Conservation (phyloP, 345 rosid species). For the Aquilaria yunnanensis region DNA sequence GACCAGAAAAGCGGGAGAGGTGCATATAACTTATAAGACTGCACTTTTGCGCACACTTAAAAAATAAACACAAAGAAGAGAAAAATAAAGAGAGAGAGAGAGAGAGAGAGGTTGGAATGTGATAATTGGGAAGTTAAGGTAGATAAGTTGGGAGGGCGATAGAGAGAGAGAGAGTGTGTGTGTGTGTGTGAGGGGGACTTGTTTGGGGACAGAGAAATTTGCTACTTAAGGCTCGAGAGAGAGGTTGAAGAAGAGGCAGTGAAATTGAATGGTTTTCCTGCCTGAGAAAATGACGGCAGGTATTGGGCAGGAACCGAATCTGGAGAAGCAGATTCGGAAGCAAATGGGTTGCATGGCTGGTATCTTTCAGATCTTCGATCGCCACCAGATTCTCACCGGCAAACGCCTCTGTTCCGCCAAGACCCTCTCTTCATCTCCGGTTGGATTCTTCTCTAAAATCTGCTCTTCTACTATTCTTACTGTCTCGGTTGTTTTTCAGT, state of each 20-base stretch:
- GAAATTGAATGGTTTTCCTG: background rate
- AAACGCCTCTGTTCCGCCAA: conserved; percentile 55
- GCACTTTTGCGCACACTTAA: conserved; percentile 12
- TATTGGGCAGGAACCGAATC: conserved; percentile 41
- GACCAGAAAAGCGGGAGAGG: conserved; percentile 80
- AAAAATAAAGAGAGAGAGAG: background rate
- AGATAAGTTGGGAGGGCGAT: background rate
- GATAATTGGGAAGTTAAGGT: background rate
- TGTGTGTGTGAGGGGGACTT: background rate
- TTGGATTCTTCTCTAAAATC: background rate
- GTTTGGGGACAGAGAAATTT: background rate
- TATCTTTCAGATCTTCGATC: conserved; percentile 92
- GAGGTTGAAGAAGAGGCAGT: background rate
- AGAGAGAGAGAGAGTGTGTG: conserved; percentile 14
- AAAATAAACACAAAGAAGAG: background rate
- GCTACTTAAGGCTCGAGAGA: background rate
- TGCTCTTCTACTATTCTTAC: background rate
- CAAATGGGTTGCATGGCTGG: conserved; percentile 98
- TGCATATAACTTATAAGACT: conserved; percentile 19
- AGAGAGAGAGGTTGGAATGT: conserved; percentile 1
- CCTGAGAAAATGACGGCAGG: conserved; percentile 31
- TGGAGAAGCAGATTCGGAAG: conserved; percentile 62
- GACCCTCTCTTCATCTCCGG: conserved; percentile 51
- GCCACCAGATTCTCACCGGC: conserved; percentile 58
- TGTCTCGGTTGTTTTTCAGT: background rate